phyloP scores from a whole-genome alignment of 1,139 yeast genomes.

The Pichia sp. region DNA sequence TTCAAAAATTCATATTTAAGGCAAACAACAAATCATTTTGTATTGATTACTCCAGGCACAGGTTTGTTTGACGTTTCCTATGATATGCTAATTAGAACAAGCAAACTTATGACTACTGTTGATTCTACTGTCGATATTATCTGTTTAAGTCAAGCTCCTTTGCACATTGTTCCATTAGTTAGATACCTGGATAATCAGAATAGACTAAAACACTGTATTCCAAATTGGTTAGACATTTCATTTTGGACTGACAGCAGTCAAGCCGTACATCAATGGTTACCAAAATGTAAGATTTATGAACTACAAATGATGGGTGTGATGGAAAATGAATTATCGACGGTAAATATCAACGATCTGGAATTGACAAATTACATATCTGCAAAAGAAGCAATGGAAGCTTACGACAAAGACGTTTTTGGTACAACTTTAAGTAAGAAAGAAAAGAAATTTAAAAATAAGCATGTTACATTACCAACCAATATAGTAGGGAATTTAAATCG shows the following conservation, averaged over 20 bases:
- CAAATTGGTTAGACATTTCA: slow-evolving; percentile 91
- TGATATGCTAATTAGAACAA: slow-evolving; percentile 66
- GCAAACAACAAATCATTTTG: slow-evolving; percentile 80
- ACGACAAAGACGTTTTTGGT: slow-evolving; percentile 52
- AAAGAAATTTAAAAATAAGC: background rate
- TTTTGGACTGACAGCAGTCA: slow-evolving; percentile 64
- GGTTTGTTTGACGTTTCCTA: slow-evolving; percentile 92
- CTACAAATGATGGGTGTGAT: slow-evolving; percentile 97
- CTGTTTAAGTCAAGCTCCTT: slow-evolving; percentile 84
- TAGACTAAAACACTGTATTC: slow-evolving; percentile 68
- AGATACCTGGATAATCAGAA: slow-evolving; percentile 56
- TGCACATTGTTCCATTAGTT: slow-evolving; percentile 86
- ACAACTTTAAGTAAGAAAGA: background rate
- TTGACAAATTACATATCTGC: slow-evolving; percentile 27
- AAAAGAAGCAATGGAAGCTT: slow-evolving; percentile 46
- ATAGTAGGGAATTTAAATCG: no score
- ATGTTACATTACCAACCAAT: background rate
- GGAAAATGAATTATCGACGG: slow-evolving; percentile 75
- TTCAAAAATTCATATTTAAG: slow-evolving; percentile 81
- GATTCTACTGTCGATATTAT: slow-evolving; percentile 87
- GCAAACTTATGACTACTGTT: slow-evolving; percentile 64
- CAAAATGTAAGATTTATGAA: slow-evolving; percentile 89
- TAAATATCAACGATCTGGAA: slow-evolving; percentile 52
- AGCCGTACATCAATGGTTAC: slow-evolving; percentile 68
- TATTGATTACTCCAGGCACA: slow-evolving; percentile 85